Evolutionary conservation across 2,329 filamentous ascomycete species (phyloP), one percentile per base, ranked within the genome.

Genomic region (Thielaviopsis musarum): DNA sequence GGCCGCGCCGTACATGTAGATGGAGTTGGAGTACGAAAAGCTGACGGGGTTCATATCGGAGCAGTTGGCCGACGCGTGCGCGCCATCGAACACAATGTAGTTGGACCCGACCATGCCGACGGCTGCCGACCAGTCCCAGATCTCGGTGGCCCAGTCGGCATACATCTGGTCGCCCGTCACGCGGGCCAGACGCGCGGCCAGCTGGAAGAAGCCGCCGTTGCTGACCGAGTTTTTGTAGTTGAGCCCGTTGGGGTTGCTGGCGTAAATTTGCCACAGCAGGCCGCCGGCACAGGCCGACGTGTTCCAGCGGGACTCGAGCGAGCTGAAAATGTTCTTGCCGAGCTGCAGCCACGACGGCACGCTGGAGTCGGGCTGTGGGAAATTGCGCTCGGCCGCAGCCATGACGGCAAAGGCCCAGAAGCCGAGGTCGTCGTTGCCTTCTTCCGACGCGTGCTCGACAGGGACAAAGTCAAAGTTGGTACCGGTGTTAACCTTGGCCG

Each of bases 201-300:
- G 76, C 66, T 91, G 85, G 70, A 94, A 91, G 68, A 93, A 82
- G n/a, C 83, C 84, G 51, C 87, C 88, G 69, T 93, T 93, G 62
- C 83, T 84, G 65, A 91, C 81, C 5, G 62, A 52, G 72, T 91
- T 91, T 71, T 91, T 93, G 78, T 94, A 93, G 66, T 82, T 77
- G 68, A 90, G 84, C 15, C 88, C 89, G 63, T 82, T 82, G 54
- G 74, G 73, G 68, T 94, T 91, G 65, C 79, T 80, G 1, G 78
- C 72, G 69, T 84, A 91, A 64, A 95, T 89, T 73, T 95, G 88
- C 87, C 87, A 91, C 60, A 81, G 76, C 54, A 93, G 72, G 4
- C 88, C 89, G 62, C 88, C 88, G 26, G 75, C 76, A 66, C 88
- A 94, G 48, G 73, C 70, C 0, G 74, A 72, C 0, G 72, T 76